Base-by-base conservation (phyloP, 805 yeast genomes). In the Cyberlindnera bimundalis region DNA sequence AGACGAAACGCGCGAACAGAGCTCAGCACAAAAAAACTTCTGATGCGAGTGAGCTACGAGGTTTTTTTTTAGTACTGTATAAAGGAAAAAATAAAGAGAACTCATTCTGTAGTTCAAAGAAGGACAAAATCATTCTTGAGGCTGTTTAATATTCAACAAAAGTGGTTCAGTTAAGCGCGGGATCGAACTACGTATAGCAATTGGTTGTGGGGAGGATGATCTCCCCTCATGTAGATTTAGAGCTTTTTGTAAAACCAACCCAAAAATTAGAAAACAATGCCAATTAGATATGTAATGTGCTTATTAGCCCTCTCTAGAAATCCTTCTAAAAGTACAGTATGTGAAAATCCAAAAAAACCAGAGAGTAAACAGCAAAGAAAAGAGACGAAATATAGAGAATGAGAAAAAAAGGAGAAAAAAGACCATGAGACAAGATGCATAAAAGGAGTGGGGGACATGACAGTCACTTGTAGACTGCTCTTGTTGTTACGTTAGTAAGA, bases 351-450 rank as follows among this genome's bases (percentile, higher is more conserved):
- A 29, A 30, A 29, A 29, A 29, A 14, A 28, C 37, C 40, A 31
- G 34, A 33, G 33, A 32, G 26, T 26, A n/a, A 29, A 34, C 24
- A 27, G 25, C 26, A 15, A 28, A 17, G 29, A 21, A 29, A 23
- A 23, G 35, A 33, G 21, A 35, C 16, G 19, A 25, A 42, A 26
- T 21, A 15, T 35, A 31, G 29, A 31, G 32, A 17, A 20, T 31
- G 27, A 14, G 24, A n/a, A 21, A 12, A 31, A 42, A 29, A 32
- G 14, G 36, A 29, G 35, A 31, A 31, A 20, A 24, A 33, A 33
- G 25, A 37, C 33, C 46, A 41, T 45, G 35, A 26, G 28, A 45
- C 33, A 32, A 25, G 32, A 29, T 29, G 29, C 29, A 23, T 29
- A 29, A 35, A 32, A 26, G 20, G 6, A 21, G 24, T 6, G 33